Base-by-base conservation (phyloP, 140 eudicot species). In the Flaveria floridana region DNA sequence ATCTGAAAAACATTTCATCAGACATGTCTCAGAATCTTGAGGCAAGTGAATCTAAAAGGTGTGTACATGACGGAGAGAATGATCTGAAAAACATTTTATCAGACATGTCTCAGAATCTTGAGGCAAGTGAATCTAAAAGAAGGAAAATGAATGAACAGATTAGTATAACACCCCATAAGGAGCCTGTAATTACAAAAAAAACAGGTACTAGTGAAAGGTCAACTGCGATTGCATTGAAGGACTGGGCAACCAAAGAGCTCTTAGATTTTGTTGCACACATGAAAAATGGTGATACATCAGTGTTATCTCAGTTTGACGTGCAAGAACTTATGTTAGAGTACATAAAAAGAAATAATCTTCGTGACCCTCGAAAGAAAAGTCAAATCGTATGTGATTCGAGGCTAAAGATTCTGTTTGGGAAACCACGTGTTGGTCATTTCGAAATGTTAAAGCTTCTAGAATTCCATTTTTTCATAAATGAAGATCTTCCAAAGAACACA, bases 391-490 rank as follows among this genome's bases (percentile, higher is more conserved):
- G 97, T 81, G 97, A 91, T 82, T 66, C 44, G 37, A 85, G 96
- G 88, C 87, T 91, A 58, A 75, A 74, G 73, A 82, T 50, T 82
- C 78, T 91, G 50, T 91, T 91, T 79, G 88, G 89, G 51, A 91
- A 84, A 79, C 83, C 85, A 64, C 82, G 89, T 16, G 93, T 89
- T 72, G 94, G 92, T 51, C 96, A 82, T 66, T 84, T 85, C 75
- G 97, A 91, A 79, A 91, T 89, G 97, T 81, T 85, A 16, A 91
- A 89, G 87, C 95, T 92, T 87, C 89, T 92, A 44, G 97, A 89
- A 56, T 87, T 21, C 81, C 95, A 89, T 70, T 84, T 84, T 64
- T 83, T 83, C 39, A 52, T 83, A 18, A 87, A 87, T 78, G 95
- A 87, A 68, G 91, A 89, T 65, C 57, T 76, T 19, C 76, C 82